Evolutionary conservation across 1,139 yeast genomes (phyloP).

Genomic region (Kurtzmaniella natalensis): DNA sequence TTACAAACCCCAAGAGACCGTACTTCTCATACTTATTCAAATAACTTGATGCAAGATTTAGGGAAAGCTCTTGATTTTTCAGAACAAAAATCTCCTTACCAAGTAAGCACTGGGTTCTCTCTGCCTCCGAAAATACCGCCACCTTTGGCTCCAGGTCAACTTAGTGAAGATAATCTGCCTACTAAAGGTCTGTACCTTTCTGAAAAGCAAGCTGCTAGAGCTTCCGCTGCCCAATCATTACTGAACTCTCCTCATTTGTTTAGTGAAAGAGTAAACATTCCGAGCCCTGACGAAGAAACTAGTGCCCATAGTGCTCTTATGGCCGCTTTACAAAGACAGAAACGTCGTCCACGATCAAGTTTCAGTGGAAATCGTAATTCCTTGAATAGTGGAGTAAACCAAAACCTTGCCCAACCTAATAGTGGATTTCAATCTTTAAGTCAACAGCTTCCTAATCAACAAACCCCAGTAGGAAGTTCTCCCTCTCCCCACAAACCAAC

Average conservation of each 20-base stretch:
- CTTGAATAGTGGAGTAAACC: background rate
- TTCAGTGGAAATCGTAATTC: conserved; percentile 10
- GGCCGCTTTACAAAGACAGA: conserved; percentile 35
- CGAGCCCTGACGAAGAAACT: conserved; percentile 35
- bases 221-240: conserved; percentile 1
- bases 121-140: conserved; percentile 1
- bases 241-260: conserved; percentile 7
- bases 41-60: background rate
- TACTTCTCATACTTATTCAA: background rate
- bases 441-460: too few relatives aligned
- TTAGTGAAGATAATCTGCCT: conserved; percentile 2
- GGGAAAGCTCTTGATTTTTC: background rate
- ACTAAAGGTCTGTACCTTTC: background rate
- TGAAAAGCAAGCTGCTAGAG: conserved; percentile 1
- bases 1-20: conserved; percentile 1
- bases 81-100: background rate
- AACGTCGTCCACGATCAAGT: conserved; percentile 18
- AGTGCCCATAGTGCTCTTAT: conserved; percentile 43
- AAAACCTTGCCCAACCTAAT: too few relatives aligned
- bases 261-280: conserved; percentile 15
- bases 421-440: too few relatives aligned
- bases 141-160: conserved; percentile 3
- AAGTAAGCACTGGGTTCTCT: too few relatives aligned
- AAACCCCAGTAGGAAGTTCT: too few relatives aligned
- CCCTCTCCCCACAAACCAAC: background rate